Evolutionary conservation across 129 eudicot genomes (phyloP).

Genomic region (Flaveria sonorensis): DNA sequence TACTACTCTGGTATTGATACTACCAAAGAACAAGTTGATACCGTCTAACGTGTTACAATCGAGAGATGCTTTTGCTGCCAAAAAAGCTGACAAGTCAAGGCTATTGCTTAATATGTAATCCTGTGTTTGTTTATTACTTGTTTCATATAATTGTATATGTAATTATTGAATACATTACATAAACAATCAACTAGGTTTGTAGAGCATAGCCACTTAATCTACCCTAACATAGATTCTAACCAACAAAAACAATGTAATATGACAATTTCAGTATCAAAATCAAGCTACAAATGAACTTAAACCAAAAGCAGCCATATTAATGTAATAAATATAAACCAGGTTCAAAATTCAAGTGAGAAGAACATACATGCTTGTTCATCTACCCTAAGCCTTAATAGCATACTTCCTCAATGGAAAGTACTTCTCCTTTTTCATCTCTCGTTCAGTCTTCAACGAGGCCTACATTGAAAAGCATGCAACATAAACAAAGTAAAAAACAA

Average conservation of each 20-base stretch:
- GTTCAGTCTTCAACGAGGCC: constrained; percentile 63
- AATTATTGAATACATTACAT: too few relatives aligned
- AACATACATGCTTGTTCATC: not conserved
- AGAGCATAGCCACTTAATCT: too few relatives aligned
- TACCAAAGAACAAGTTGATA: too few relatives aligned
- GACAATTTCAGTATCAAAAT: not conserved
- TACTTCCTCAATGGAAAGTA: constrained; percentile 67
- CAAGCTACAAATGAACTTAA: constrained; percentile 15
- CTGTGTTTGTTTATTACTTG: too few relatives aligned
- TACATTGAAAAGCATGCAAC: constrained; percentile 1
- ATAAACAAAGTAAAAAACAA: not conserved
- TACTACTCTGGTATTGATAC: too few relatives aligned
- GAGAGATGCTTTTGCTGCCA: too few relatives aligned
- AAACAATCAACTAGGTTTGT: too few relatives aligned
- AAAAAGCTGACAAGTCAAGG: too few relatives aligned
- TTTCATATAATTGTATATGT: too few relatives aligned
- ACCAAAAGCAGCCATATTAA: not conserved
- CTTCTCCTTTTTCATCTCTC: constrained; percentile 71
- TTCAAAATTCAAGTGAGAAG: constrained; percentile 6
- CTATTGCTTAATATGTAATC: too few relatives aligned
- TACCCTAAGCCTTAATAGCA: constrained; percentile 56
- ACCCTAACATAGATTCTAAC: not conserved
- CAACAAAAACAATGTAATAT: too few relatives aligned
- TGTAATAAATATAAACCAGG: not conserved
- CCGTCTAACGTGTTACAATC: too few relatives aligned